Evolutionary conservation across 2,329 filamentous ascomycete species (phyloP).

Genomic region (Colletotrichum nymphaeae): DNA sequence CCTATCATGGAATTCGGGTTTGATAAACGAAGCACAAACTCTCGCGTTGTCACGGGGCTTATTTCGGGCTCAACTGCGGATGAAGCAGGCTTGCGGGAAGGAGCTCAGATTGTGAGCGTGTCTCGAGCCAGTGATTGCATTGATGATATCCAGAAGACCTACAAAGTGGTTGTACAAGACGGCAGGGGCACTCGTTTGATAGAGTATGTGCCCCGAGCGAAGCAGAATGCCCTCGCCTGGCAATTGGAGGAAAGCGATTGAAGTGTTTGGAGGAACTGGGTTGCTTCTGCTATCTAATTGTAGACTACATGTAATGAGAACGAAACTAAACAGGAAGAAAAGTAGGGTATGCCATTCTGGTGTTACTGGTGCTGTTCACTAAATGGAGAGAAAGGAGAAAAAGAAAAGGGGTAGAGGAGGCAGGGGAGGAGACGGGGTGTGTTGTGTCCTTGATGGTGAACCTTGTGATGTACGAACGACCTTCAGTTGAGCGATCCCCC

Average conservation of each 20-base stretch:
- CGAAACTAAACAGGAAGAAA: too few relatives aligned
- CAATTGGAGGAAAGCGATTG: conserved; percentile 1
- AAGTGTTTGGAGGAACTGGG: neutral
- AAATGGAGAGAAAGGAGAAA: too few relatives aligned
- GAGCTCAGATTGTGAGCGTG: conserved; percentile 7
- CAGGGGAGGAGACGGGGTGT: too few relatives aligned
- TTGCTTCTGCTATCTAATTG: too few relatives aligned
- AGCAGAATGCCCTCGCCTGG: conserved; percentile 5
- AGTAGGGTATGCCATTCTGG: too few relatives aligned
- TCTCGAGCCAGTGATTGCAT: conserved; percentile 12
- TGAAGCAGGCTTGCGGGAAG: conserved; percentile 2
- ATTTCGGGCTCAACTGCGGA: neutral
- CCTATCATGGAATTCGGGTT: conserved; percentile 13
- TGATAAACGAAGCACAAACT: neutral
- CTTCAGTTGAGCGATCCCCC: neutral
- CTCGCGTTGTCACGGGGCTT: conserved; percentile 4
- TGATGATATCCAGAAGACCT: neutral
- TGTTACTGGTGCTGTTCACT: too few relatives aligned
- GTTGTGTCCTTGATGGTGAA: neutral
- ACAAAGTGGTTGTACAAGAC: conserved; percentile 1
- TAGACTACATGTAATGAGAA: too few relatives aligned
- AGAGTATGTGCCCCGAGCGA: conserved; percentile 1
- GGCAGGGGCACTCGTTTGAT: neutral
- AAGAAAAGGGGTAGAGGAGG: too few relatives aligned
- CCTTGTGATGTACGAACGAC: neutral